Evolutionary conservation across 2,329 filamentous ascomycete genomes (phyloP).

Genomic region (Hymenoscyphus fraxineus): DNA sequence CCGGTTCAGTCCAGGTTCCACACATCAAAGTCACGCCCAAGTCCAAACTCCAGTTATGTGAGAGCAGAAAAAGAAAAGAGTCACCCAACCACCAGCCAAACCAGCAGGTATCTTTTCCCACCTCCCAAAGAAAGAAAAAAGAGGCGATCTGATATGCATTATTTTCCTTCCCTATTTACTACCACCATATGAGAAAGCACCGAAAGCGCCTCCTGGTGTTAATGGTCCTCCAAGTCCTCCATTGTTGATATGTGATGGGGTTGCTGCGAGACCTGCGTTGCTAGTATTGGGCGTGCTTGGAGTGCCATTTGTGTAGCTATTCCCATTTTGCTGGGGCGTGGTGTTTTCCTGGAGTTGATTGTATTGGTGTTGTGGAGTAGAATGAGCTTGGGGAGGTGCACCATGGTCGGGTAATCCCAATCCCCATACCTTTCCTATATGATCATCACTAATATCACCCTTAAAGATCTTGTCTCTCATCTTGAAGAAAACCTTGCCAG

Average conservation of each 20-base stretch:
- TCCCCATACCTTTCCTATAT: slow-evolving; percentile 89
- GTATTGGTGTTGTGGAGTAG: slow-evolving; percentile 39
- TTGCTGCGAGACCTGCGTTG: slow-evolving; percentile 45
- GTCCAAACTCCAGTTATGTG: slow-evolving; percentile 9
- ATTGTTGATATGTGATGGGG: slow-evolving; percentile 54
- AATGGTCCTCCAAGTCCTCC: slow-evolving; percentile 61
- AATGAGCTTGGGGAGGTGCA: slow-evolving; percentile 39
- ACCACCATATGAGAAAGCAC: slow-evolving; percentile 45
- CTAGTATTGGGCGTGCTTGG: slow-evolving; percentile 70
- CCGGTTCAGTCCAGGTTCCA: slow-evolving; percentile 19
- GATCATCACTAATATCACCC: slow-evolving; percentile 74
- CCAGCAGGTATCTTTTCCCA: slow-evolving; percentile 12
- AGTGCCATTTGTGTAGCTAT: slow-evolving; percentile 47
- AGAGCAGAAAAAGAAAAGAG: neutral
- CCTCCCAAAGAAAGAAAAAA: slow-evolving; percentile 9
- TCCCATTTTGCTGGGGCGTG: slow-evolving; percentile 53
- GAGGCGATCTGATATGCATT: neutral
- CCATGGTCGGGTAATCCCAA: slow-evolving; percentile 66
- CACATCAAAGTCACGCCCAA: neutral
- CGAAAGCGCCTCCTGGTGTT: slow-evolving; percentile 72
- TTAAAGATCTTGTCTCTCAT: slow-evolving; percentile 86
- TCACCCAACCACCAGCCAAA: slow-evolving; percentile 18
- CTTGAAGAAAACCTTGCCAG: slow-evolving; percentile 91
- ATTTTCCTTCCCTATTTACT: neutral
- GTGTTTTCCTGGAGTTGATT: slow-evolving; percentile 41